Conservation (phyloP, 768 basidiomycete genomes). For the Mrakia frigida region DNA sequence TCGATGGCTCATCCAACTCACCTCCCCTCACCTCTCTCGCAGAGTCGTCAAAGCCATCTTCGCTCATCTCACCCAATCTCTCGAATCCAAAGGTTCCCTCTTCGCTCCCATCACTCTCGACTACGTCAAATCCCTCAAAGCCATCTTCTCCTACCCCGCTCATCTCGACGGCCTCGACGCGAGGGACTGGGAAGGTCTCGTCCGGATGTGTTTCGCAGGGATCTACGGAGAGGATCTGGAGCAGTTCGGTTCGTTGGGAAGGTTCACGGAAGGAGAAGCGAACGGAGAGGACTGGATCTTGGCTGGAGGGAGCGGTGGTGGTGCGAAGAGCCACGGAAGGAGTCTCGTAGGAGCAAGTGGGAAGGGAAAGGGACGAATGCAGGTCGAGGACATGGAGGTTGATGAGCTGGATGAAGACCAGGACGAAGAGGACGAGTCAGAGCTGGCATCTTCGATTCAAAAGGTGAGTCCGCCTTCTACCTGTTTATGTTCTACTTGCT, state of each 20-base stretch:
- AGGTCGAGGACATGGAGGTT: conserved; percentile 33
- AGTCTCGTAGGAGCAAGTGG: background rate
- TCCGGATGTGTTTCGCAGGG: conserved; percentile 70
- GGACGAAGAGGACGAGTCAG: conserved; percentile 36
- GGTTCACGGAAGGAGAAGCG: conserved; percentile 10
- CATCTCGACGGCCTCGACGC: conserved; percentile 73
- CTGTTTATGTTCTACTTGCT: conserved; percentile 8
- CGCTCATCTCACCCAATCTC: conserved; percentile 59
- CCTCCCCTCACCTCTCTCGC: conserved; percentile 55
- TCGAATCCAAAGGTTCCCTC: conserved; percentile 55
- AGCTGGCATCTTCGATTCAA: conserved; percentile 29
- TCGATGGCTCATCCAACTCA: conserved; percentile 67
- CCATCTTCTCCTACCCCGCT: conserved; percentile 59
- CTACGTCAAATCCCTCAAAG: conserved; percentile 71
- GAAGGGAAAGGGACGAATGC: conserved; percentile 27
- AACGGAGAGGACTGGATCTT: conserved; percentile 1
- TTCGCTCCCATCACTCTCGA: conserved; percentile 65
- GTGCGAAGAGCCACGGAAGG: background rate
- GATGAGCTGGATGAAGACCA: conserved; percentile 39
- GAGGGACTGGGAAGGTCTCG: conserved; percentile 61
- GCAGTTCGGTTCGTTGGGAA: background rate
- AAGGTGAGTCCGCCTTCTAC: conserved; percentile 12
- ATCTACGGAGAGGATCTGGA: conserved; percentile 42
- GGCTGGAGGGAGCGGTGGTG: background rate
- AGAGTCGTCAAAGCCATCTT: conserved; percentile 57